Percentiles rank a stretch among this genome's conserved stretches.
phyloP scores from a whole-genome alignment of 495 filamentous ascomycete species.

The Lepraria neglecta region DNA sequence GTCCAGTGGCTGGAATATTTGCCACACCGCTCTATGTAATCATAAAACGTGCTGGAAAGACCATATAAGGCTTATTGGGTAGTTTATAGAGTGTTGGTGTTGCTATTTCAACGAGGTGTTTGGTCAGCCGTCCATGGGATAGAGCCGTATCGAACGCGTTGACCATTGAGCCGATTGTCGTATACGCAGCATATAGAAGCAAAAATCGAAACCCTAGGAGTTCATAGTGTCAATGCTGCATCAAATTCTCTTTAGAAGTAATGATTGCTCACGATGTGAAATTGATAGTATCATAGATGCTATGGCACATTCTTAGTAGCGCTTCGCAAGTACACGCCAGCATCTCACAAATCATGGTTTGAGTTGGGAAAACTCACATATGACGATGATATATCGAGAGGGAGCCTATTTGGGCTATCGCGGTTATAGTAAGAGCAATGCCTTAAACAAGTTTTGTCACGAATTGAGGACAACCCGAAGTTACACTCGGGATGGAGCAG shows the following conservation, averaged over 20 bases:
- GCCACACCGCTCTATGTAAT: too few species aligned
- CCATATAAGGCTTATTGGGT: too few species aligned
- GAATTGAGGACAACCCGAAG: not conserved
- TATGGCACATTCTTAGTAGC: not conserved
- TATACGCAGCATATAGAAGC: not conserved
- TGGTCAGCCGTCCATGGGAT: too few species aligned
- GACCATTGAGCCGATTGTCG: not conserved
- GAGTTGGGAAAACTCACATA: not conserved
- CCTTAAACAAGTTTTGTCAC: not conserved
- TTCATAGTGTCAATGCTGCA: not conserved
- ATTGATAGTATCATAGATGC: slow-evolving; percentile 6
- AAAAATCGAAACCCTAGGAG: not conserved
- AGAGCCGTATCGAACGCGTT: not conserved
- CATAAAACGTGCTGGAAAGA: too few species aligned
- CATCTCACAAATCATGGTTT: not conserved
- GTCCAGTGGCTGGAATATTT: too few species aligned
- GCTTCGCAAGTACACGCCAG: not conserved
- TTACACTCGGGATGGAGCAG: not conserved
- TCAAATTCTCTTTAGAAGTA: too few species aligned
- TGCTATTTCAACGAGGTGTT: too few species aligned
- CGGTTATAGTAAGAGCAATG: slow-evolving; percentile 1
- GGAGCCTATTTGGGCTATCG: not conserved
- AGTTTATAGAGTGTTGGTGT: too few species aligned
- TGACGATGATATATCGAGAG: slow-evolving; percentile 3
- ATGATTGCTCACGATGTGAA: not conserved